Evolutionary conservation across 176 grass and related monocot species (phyloP), one percentile per base, ranked within the genome.

Genomic region (Neostapfia colusana): DNA sequence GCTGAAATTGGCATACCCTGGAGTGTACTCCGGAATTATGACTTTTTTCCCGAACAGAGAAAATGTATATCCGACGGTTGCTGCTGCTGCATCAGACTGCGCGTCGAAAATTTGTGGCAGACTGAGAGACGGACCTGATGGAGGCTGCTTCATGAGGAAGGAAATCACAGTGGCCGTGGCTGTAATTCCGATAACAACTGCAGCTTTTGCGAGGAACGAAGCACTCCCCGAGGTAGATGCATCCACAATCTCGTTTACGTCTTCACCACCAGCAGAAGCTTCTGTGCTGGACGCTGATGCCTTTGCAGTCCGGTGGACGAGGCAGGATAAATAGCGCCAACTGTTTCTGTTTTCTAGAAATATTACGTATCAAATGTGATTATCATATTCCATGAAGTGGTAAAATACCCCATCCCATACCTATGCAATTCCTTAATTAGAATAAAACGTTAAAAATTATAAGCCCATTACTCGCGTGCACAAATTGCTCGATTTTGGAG

Each of bases 1-100:
- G 67, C 3, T 60, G 72, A 65, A 65, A 74, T 73, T 64, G 36
- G 39, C 78, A 76, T 87, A 97, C 93, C 93, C 90, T 65, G 88
- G 93, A 20, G 93, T 90, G 73, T 61, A 81, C 80, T 93, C 88
- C 7, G 88, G 93, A 67, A 97, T 76, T 69, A 97, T 70, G 36
- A 93, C 69, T 69, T 74, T 88, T 80, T 90, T 90, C 44, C 93
- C 93, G 57, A 93, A 90, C 23, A 87, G 21, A 49, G 64, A 76
- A 79, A 97, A 76, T 9, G 88, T 90, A 51, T 87, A 97, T 69
- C 90, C 83, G 0, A 77, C 65, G 3, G 80, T 56, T 8, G 60
- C 42, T 53, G 70, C 46, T 67, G 75, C 64, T 28, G 81, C 70
- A 70, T 83, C 79, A 31, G 90, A 85, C 35, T 82, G 80, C 14